These are phyloP conservation scores for Kodamaea sp. DNA, from an alignment of 1,139 yeast species.

Conservation along the genomic window DNA sequence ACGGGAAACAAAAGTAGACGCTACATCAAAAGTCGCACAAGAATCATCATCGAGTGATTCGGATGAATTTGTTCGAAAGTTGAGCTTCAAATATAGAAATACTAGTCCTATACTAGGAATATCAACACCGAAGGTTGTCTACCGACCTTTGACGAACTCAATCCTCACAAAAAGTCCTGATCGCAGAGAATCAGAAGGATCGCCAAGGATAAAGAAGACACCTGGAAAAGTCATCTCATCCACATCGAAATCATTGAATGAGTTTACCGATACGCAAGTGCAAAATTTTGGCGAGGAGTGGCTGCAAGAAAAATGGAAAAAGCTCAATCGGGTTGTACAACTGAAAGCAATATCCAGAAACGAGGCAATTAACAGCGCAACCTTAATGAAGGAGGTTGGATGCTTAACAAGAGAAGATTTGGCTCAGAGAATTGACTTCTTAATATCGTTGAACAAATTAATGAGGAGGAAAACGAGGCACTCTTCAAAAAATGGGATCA, in stretches of 20 bases:
- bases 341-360: slow-evolving; percentile 15
- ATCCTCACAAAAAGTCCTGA: not conserved
- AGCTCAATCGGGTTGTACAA: slow-evolving; percentile 13
- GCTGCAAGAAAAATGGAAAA: slow-evolving; percentile 13
- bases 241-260: no score
- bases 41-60: slow-evolving; percentile 13
- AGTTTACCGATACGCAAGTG: no score
- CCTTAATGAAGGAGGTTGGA: slow-evolving; percentile 11
- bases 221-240: no score
- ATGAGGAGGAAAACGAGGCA: not conserved
- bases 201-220: not conserved
- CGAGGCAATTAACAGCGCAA: slow-evolving; percentile 15
- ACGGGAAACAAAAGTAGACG: not conserved
- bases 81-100: slow-evolving; percentile 8
- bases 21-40: not conserved
- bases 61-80: slow-evolving; percentile 9
- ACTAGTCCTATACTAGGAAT: slow-evolving; percentile 12
- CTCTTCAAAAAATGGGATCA: not conserved
- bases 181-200: not conserved
- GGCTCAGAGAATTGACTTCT: slow-evolving; percentile 15
- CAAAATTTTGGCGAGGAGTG: slow-evolving; percentile 5
- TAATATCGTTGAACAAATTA: slow-evolving; percentile 10
- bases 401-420: slow-evolving; percentile 13
- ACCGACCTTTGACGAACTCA: no score
- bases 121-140: slow-evolving; percentile 13